A percentile compares a stretch with the other conserved stretches of the same genome.
Evolutionary conservation across 2,329 filamentous ascomycete genomes (phyloP).

Genomic region (Chaetomium globosum): DNA sequence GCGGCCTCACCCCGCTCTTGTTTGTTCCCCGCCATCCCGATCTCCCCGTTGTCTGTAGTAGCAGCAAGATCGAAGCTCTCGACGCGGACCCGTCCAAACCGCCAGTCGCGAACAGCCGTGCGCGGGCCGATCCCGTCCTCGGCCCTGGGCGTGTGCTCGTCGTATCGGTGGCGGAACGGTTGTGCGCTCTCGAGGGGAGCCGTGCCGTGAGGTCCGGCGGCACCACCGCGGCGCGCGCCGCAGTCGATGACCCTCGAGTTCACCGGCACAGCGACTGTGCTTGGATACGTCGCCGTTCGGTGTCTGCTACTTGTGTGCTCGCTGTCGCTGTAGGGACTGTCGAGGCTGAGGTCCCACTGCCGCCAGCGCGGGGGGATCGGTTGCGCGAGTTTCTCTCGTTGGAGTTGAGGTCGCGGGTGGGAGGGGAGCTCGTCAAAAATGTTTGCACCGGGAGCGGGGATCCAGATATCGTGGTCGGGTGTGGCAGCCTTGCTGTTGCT

Average conservation of each 20-base stretch:
- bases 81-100: constrained; percentile 76
- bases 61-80: constrained; percentile 73
- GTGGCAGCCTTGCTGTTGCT: background rate
- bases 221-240: constrained; percentile 47
- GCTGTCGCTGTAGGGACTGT: background rate
- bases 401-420: constrained; percentile 45
- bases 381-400: background rate
- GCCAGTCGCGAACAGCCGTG: constrained; percentile 68
- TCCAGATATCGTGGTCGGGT: constrained; percentile 48
- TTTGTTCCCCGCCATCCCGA: constrained; percentile 38
- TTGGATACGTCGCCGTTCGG: background rate
- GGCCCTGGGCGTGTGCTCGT: constrained; percentile 49
- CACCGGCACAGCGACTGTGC: constrained; percentile 4
- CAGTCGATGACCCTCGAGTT: constrained; percentile 53
- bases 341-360: background rate
- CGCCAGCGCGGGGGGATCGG: constrained; percentile 8
- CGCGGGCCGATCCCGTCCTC: constrained; percentile 51
- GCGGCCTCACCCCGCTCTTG: constrained; percentile 33
- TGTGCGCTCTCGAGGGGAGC: constrained; percentile 39
- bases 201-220: too few species aligned
- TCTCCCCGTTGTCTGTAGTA: constrained; percentile 33
- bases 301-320: background rate
- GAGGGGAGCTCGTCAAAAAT: constrained; percentile 61
- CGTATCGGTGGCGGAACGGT: constrained; percentile 47
- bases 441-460: constrained; percentile 51